A percentile compares a stretch with the other conserved stretches of the same genome.
These are phyloP conservation scores for Brasenia schreberi DNA, from an alignment of 164 flowering plant genomes.

Conservation along the genomic window DNA sequence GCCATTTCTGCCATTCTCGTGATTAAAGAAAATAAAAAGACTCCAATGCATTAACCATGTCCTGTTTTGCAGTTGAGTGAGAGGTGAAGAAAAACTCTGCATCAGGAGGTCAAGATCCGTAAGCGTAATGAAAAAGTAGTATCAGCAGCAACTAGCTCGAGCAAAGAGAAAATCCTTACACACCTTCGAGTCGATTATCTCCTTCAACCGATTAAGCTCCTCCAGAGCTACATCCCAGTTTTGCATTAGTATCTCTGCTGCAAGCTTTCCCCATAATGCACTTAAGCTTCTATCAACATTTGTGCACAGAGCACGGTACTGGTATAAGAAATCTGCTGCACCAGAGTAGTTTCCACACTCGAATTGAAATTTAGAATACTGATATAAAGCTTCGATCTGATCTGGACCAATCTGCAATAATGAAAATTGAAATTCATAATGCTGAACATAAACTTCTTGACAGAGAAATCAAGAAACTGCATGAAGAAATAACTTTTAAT, in stretches of 20 bases:
- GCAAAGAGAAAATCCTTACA: background rate
- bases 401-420: slow-evolving; percentile 73
- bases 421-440: background rate
- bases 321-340: slow-evolving; percentile 91
- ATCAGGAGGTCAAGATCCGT: slow-evolving; percentile 7
- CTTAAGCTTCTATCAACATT: slow-evolving; percentile 78
- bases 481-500: too few relatives aligned
- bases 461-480: too few relatives aligned
- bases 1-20: slow-evolving; percentile 88
- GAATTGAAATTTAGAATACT: slow-evolving; percentile 93
- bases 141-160: background rate
- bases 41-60: slow-evolving; percentile 99
- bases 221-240: slow-evolving; percentile 97
- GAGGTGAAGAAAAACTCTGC: slow-evolving; percentile 76
- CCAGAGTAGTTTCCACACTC: slow-evolving; percentile 99
- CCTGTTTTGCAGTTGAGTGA: slow-evolving; percentile 80
- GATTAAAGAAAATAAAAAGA: slow-evolving; percentile 92
- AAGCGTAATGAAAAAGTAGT: background rate
- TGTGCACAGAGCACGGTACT: slow-evolving; percentile 74
- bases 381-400: slow-evolving; percentile 93
- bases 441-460: too few relatives aligned
- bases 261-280: slow-evolving; percentile 97
- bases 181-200: slow-evolving; percentile 90
- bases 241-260: slow-evolving; percentile 94
- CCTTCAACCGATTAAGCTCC: slow-evolving; percentile 82